Evolutionary conservation across 148 eudicot genomes (phyloP).

Genomic region (Dysphania ambrosioides): DNA sequence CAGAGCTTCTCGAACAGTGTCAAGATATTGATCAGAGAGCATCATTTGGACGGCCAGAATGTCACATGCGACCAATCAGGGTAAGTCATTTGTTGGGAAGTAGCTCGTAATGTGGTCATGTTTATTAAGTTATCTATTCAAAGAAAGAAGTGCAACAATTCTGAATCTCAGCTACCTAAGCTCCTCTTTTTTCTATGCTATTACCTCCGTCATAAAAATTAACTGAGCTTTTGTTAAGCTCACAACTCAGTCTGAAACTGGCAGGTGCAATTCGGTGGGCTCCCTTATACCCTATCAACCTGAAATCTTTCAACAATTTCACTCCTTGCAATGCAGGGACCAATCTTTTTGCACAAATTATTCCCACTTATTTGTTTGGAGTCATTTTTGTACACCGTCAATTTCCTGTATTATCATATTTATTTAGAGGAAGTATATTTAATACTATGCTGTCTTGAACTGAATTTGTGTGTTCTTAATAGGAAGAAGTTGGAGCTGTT

Average conservation of each 20-base stretch:
- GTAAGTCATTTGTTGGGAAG: conserved; percentile 38
- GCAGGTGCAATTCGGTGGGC: background rate
- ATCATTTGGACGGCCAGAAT: conserved; percentile 34
- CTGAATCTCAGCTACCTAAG: background rate
- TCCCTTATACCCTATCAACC: background rate
- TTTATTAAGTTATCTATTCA: background rate
- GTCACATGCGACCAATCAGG: conserved; percentile 42
- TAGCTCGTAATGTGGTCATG: background rate
- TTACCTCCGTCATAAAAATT: background rate
- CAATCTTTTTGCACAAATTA: background rate
- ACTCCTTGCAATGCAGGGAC: background rate
- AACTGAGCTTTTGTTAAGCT: background rate
- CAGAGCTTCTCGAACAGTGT: conserved; percentile 43
- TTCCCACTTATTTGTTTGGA: background rate
- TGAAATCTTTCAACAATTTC: background rate
- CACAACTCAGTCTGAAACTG: background rate
- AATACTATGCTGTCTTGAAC: background rate
- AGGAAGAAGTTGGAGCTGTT: conserved; percentile 51
- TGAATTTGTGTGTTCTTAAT: conserved; percentile 31
- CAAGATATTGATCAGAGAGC: conserved; percentile 39
- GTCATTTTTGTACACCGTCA: background rate
- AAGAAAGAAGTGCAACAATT: background rate
- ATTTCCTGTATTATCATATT: background rate
- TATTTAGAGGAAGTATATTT: no score
- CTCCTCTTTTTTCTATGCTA: background rate